Conservation (phyloP, 192 early-diverging fungal species). For the Entomortierella beljakovae region DNA sequence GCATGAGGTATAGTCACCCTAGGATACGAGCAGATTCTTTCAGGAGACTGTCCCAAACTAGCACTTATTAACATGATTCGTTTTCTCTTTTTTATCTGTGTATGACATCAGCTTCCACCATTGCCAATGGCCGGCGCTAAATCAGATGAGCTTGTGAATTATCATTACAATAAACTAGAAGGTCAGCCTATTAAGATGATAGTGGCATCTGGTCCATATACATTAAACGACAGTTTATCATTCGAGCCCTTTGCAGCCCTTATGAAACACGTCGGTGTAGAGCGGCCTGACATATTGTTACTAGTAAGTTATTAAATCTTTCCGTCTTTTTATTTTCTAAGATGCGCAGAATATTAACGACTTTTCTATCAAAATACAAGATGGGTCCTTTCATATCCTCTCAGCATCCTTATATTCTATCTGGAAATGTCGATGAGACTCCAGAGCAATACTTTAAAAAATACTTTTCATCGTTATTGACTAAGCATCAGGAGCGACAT, state of each 20-base stretch:
- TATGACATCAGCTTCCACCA: constrained; percentile 58
- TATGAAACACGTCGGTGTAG: constrained; percentile 64
- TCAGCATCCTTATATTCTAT: constrained; percentile 65
- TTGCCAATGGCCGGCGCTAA: constrained; percentile 58
- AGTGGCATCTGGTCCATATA: constrained; percentile 89
- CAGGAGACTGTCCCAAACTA: constrained; percentile 39
- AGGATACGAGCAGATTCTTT: constrained; percentile 7
- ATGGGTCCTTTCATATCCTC: constrained; percentile 80
- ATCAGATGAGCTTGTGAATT: constrained; percentile 58
- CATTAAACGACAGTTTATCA: constrained; percentile 78
- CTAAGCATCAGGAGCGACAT: constrained; percentile 59
- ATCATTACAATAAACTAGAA: constrained; percentile 29
- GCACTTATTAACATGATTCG: background rate
- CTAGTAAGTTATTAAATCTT: constrained; percentile 56
- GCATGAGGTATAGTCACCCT: constrained; percentile 60
- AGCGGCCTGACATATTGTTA: constrained; percentile 84
- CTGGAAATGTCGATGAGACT: constrained; percentile 64
- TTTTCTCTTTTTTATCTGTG: background rate
- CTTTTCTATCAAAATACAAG: constrained; percentile 25
- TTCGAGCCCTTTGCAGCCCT: constrained; percentile 88
- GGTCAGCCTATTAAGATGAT: constrained; percentile 65
- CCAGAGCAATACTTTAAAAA: constrained; percentile 73
- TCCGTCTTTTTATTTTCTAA: background rate
- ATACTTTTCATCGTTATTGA: constrained; percentile 69
- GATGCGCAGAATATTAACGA: background rate